phyloP scores from a whole-genome alignment of 1,139 yeast genomes.

The Geotrichum bryndzae region DNA sequence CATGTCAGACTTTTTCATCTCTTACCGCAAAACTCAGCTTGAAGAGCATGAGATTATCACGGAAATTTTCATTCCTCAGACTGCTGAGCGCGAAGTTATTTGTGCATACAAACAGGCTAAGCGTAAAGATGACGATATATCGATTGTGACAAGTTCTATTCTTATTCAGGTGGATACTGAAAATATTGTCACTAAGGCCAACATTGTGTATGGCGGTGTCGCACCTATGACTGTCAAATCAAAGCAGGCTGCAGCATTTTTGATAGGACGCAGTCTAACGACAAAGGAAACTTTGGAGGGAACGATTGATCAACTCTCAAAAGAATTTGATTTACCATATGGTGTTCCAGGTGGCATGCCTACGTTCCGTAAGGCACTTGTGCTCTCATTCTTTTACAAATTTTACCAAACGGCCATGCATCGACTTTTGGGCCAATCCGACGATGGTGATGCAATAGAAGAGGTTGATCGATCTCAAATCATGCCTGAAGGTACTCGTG shows the following conservation, averaged over 20 bases:
- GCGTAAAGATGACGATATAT: constrained; percentile 45
- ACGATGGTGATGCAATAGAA: constrained; percentile 33
- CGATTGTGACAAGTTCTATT: constrained; percentile 42
- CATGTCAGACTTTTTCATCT: constrained; percentile 41
- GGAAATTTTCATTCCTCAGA: constrained; percentile 36
- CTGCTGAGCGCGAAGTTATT: constrained; percentile 33
- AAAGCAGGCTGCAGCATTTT: constrained; percentile 31
- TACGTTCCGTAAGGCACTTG: constrained; percentile 38
- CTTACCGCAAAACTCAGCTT: constrained; percentile 39
- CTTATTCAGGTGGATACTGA: constrained; percentile 25
- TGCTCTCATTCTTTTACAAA: constrained; percentile 42
- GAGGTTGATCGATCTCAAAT: constrained; percentile 34
- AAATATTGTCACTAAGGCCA: constrained; percentile 28
- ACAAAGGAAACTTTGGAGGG: constrained; percentile 28
- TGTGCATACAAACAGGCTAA: constrained; percentile 42
- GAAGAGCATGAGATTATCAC: constrained; percentile 36
- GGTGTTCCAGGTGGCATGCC: constrained; percentile 48
- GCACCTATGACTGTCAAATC: constrained; percentile 43
- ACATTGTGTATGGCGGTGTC: constrained; percentile 43
- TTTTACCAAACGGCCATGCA: constrained; percentile 35
- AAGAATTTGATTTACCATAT: constrained; percentile 38
- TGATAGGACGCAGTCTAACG: constrained; percentile 30
- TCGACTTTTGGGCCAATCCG: constrained; percentile 14
- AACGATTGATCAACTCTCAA: constrained; percentile 31
- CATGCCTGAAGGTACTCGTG: constrained; percentile 38